Evolutionary conservation across 768 basidiomycete genomes (phyloP).

Genomic region (Termitomyces sp.): DNA sequence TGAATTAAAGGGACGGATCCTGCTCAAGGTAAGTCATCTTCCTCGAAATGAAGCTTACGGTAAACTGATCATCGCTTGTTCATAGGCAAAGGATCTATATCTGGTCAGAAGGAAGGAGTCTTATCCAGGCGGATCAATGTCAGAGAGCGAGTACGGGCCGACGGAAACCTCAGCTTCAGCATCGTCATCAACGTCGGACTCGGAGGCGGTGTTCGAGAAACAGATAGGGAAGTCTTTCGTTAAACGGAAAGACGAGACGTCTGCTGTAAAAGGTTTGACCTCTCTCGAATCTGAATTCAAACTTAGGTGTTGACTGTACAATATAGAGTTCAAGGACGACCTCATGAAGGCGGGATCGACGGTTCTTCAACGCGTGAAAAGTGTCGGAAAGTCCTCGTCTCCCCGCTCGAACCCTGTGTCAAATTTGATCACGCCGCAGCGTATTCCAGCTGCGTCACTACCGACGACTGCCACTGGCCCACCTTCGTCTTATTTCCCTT

Average conservation of each 20-base stretch:
- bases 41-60: not conserved
- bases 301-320: not conserved
- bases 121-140: conserved; percentile 6
- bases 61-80: not conserved
- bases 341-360: conserved; percentile 32
- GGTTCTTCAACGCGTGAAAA: conserved; percentile 36
- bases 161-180: conserved; percentile 19
- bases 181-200: conserved; percentile 30
- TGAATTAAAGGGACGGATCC: conserved; percentile 69
- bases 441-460: conserved; percentile 1
- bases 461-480: not conserved
- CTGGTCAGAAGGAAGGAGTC: conserved; percentile 25
- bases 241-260: conserved; percentile 20
- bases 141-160: conserved; percentile 18
- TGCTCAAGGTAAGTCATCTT: conserved; percentile 64
- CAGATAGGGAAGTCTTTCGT: conserved; percentile 13
- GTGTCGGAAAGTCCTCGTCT: conserved; percentile 24
- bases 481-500: not conserved
- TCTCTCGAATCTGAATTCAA: not conserved
- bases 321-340: conserved; percentile 24
- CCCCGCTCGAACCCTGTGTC: conserved; percentile 9
- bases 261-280: conserved; percentile 24
- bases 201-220: conserved; percentile 24
- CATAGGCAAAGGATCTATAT: conserved; percentile 73
- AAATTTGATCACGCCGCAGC: conserved; percentile 5